Evolutionary conservation across 1,284 basidiomycete genomes (phyloP), one percentile per base, ranked within the genome.

Genomic region (Sanghuangporus baumii): DNA sequence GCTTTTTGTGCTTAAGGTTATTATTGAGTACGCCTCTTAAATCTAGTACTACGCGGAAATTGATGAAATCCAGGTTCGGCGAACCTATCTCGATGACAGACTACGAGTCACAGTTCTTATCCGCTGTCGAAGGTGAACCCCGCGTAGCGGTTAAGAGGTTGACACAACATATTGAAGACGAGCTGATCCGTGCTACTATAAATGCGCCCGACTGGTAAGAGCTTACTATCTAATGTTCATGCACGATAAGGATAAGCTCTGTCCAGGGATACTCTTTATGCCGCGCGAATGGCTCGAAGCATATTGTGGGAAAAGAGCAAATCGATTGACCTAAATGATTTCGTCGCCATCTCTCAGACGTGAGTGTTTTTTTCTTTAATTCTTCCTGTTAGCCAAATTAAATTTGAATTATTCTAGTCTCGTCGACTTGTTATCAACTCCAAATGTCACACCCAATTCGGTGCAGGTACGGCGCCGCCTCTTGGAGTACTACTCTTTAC

Each of bases 141-240:
- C 87, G 93, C 61, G 75, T 81, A 61, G 93, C 94, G n/a, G 96
- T 94, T 64, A 96, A 97, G 75, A 80, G 85, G 57, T 78, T 98
- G 61, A 96, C 95, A 16, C 83, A 82, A 63, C 76, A 79, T 38
- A 87, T 97, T 60, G 87, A 91, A 74, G 73, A 74, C 9, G 86
- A 87, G 69, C 77, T 98, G 66, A 74, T 87, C 41, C 84, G 87
- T 70, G 78, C 88, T 55, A 97, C 92, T 1, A 85, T 98, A 67
- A 98, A 98, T 72, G 92, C 93, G 8, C 89, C 92, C 34, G 92
- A 98, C 73, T 98, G 96, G 96, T 93, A 71, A 67, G 82, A 77
- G 12, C 43, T 11, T 55, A 60, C 56, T 6, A 36, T n/a, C 16
- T 34, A 38, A 34, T 55, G 11, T 23, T 26, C n/a, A 18, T 40